Conservation (phyloP, 1,139 yeast species). For the Arxiozyma bovina region DNA sequence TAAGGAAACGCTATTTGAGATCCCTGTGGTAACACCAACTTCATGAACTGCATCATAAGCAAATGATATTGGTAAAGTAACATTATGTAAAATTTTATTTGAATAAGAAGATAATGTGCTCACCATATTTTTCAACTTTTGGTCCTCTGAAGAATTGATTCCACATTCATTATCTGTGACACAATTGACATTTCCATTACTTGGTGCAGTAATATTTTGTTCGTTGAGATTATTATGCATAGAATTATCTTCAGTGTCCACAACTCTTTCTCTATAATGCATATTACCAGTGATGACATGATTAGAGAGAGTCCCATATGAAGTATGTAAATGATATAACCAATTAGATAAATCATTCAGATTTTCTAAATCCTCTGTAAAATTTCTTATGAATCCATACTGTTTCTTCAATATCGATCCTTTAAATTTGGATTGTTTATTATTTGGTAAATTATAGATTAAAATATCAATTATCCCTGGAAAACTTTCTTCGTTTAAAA, state of each 20-base stretch:
- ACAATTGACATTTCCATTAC: conserved; percentile 3
- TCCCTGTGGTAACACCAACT: conserved; percentile 30
- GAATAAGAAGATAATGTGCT: conserved; percentile 2
- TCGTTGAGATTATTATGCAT: not conserved
- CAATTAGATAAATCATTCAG: conserved; percentile 27
- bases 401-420: conserved; percentile 11
- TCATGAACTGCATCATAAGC: conserved; percentile 31
- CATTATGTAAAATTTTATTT: conserved; percentile 20
- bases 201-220: not conserved
- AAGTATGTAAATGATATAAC: conserved; percentile 26
- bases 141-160: not conserved
- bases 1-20: conserved; percentile 25
- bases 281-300: conserved; percentile 28
- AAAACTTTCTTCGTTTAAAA: conserved; percentile 24
- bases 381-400: conserved; percentile 27
- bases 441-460: conserved; percentile 26
- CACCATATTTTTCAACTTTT: not conserved
- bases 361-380: conserved; percentile 19
- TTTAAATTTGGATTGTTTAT: conserved; percentile 1
- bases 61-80: conserved; percentile 27
- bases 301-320: conserved; percentile 24
- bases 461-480: conserved; percentile 27
- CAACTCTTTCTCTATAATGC: conserved; percentile 18
- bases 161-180: not conserved
- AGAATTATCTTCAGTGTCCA: conserved; percentile 3